A percentile compares a stretch with the other conserved stretches of the same genome.
phyloP scores from a whole-genome alignment of 768 basidiomycete species.

The Trametes maxima region DNA sequence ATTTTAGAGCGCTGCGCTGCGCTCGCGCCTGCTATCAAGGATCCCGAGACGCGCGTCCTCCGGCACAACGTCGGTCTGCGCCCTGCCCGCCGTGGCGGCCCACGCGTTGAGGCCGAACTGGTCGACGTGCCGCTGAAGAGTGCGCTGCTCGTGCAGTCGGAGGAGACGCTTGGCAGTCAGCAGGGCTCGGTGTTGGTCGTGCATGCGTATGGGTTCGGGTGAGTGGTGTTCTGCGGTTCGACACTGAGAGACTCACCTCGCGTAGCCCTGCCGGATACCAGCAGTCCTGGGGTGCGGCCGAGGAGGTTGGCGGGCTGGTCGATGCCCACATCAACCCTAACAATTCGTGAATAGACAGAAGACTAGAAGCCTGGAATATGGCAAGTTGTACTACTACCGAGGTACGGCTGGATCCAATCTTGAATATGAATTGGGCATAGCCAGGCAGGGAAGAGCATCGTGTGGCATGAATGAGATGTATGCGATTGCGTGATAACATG shows the following conservation, averaged over 20 bases:
- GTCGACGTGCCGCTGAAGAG: slow-evolving; percentile 39
- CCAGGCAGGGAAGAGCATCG: background rate
- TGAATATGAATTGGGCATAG: no score
- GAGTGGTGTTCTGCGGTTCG: slow-evolving; percentile 14
- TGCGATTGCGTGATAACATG: slow-evolving; percentile 15
- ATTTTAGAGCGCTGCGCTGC: slow-evolving; percentile 51
- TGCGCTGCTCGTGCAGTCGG: slow-evolving; percentile 19
- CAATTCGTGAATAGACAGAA: background rate
- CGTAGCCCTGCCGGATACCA: slow-evolving; percentile 34
- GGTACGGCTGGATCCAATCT: background rate
- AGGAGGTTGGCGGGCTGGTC: slow-evolving; percentile 27
- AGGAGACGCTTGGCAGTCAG: slow-evolving; percentile 26
- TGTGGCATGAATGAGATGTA: background rate
- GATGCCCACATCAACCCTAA: slow-evolving; percentile 17
- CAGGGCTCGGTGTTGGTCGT: slow-evolving; percentile 41
- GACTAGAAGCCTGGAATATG: background rate
- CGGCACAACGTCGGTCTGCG: slow-evolving; percentile 61
- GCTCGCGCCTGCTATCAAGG: slow-evolving; percentile 39
- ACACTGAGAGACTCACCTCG: background rate
- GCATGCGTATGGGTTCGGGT: slow-evolving; percentile 68
- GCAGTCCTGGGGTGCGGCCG: slow-evolving; percentile 34
- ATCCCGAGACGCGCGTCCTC: slow-evolving; percentile 45
- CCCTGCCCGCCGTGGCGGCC: slow-evolving; percentile 56
- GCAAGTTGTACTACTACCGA: background rate
- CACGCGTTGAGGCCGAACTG: slow-evolving; percentile 54